Evolutionary conservation across 768 basidiomycete genomes (phyloP).

Genomic region (Mycena epipterygia): DNA sequence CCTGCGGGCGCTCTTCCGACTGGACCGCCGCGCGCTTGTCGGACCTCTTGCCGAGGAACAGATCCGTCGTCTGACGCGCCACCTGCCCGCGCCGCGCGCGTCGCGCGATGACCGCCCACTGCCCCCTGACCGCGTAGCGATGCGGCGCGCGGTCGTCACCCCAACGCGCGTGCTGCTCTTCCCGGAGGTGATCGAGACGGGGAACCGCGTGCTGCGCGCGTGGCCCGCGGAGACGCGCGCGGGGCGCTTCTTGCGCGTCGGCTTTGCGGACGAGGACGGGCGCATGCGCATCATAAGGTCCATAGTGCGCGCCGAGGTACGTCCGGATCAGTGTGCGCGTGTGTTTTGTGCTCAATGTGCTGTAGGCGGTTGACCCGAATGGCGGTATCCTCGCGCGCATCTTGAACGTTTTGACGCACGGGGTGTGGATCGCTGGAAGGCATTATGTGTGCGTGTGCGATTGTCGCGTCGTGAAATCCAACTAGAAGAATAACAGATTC

Average conservation of each 20-base stretch:
- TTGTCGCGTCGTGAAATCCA: background rate
- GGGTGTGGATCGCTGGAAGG: slow-evolving; percentile 28
- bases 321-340: no score
- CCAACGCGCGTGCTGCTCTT: slow-evolving; percentile 36
- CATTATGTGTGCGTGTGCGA: slow-evolving; percentile 28
- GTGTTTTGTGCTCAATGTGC: background rate
- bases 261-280: slow-evolving; percentile 35
- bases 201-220: slow-evolving; percentile 34
- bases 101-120: background rate
- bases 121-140: slow-evolving; percentile 24
- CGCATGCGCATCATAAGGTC: slow-evolving; percentile 3
- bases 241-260: slow-evolving; percentile 34
- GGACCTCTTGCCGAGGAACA: background rate
- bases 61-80: background rate
- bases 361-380: slow-evolving; percentile 19
- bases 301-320: slow-evolving; percentile 13
- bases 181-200: slow-evolving; percentile 33
- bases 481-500: slow-evolving; percentile 10
- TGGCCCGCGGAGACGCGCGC: slow-evolving; percentile 30
- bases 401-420: slow-evolving; percentile 22
- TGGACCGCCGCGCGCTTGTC: slow-evolving; percentile 27
- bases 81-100: background rate
- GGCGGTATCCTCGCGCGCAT: slow-evolving; percentile 34
- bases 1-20: slow-evolving; percentile 34
- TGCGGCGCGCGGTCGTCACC: slow-evolving; percentile 35